Conservation (phyloP, 208 protist genomes). For the Trypanosoma scelopori region DNA sequence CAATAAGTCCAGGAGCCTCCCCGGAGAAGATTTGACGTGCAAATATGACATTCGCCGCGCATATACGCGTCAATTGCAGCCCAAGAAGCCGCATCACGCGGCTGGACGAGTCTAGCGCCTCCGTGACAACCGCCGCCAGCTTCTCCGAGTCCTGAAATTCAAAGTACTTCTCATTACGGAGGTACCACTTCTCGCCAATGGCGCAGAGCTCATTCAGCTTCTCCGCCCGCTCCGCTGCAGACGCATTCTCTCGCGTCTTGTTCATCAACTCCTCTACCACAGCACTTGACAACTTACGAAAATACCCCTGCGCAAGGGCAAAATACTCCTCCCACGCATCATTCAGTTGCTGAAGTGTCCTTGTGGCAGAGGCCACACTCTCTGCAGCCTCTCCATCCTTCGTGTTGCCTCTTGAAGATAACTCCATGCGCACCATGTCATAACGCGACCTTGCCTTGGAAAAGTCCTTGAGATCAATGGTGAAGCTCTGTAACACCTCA, state of each 20-base stretch:
- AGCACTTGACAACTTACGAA: slow-evolving; percentile 19
- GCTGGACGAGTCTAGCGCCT: slow-evolving; percentile 67
- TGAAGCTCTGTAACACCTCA: slow-evolving; percentile 63
- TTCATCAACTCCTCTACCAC: slow-evolving; percentile 18
- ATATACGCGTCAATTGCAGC: slow-evolving; percentile 58
- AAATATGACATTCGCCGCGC: slow-evolving; percentile 51
- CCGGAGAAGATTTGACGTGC: slow-evolving; percentile 30
- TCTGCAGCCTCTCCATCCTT: slow-evolving; percentile 39
- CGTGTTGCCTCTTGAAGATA: background rate
- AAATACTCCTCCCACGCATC: slow-evolving; percentile 33
- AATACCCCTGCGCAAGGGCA: slow-evolving; percentile 24
- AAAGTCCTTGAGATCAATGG: slow-evolving; percentile 80
- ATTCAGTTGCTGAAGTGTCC: slow-evolving; percentile 4
- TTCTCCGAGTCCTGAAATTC: slow-evolving; percentile 44
- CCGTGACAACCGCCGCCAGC: slow-evolving; percentile 40
- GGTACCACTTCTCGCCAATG: slow-evolving; percentile 71
- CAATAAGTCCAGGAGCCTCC: slow-evolving; percentile 46
- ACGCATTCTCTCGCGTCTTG: background rate
- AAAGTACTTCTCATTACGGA: slow-evolving; percentile 57
- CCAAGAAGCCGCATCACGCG: slow-evolving; percentile 78
- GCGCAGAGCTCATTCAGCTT: slow-evolving; percentile 78
- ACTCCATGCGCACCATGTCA: slow-evolving; percentile 38
- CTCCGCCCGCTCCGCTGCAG: slow-evolving; percentile 44
- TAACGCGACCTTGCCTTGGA: slow-evolving; percentile 63
- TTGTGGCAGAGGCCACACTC: slow-evolving; percentile 11